These are phyloP conservation scores for Hsuehochloa calcarea DNA, from an alignment of 176 grass and related monocot genomes.

Conservation along the genomic window DNA sequence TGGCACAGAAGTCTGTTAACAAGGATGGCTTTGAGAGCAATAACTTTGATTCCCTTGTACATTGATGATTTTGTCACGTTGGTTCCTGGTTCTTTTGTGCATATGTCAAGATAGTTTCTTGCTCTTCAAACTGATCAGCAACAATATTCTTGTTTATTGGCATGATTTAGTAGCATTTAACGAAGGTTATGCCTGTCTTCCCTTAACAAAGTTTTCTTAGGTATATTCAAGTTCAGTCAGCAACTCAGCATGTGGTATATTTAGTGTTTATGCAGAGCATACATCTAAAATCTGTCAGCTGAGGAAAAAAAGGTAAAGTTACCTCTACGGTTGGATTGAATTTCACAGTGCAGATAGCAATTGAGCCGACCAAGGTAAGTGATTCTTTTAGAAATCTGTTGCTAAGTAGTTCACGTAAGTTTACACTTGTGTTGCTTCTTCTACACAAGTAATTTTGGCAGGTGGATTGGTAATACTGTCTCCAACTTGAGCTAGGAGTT, in stretches of 20 bases:
- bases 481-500: slow-evolving; percentile 32
- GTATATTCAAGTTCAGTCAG: slow-evolving; percentile 14
- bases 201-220: slow-evolving; percentile 21
- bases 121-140: slow-evolving; percentile 6
- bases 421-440: background rate
- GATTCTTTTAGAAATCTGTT: slow-evolving; percentile 21
- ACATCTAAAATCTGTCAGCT: slow-evolving; percentile 9
- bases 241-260: background rate
- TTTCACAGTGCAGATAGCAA: background rate
- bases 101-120: background rate
- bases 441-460: background rate
- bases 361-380: slow-evolving; percentile 11
- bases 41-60: slow-evolving; percentile 38
- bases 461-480: background rate
- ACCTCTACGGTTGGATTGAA: background rate
- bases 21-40: slow-evolving; percentile 24
- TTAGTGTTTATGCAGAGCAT: slow-evolving; percentile 7
- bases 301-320: background rate
- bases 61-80: slow-evolving; percentile 35
- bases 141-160: slow-evolving; percentile 26
- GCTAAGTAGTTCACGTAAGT: background rate
- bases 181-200: slow-evolving; percentile 29
- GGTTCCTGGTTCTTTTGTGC: slow-evolving; percentile 47
- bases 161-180: slow-evolving; percentile 34
- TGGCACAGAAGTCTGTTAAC: slow-evolving; percentile 28